Base-by-base conservation (phyloP, 805 yeast genomes). In the Scheffersomyces coipomensis region DNA sequence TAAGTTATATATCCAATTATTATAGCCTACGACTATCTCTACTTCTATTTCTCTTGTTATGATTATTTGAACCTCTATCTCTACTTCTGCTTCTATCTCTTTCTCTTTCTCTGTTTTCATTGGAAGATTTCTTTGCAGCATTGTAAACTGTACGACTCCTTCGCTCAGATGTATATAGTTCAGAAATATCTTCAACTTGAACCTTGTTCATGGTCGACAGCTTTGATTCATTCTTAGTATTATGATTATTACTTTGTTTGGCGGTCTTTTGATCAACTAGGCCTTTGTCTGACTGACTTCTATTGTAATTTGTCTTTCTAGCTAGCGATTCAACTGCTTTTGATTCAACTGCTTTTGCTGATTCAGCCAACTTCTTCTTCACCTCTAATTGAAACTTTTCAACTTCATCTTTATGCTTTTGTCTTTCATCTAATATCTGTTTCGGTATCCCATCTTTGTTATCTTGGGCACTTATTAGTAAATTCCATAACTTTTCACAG, bases 381-480 rank as follows among this genome's bases (percentile, higher is more conserved):
- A 11, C 19, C 30, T 36, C 29, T 18, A 15, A 27, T 27, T 19
- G 29, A 19, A 35, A 33, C 12, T 29, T 34, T 10, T 17, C 49
- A 32, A 26, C 37, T 34, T 43, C 43, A 37, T 19, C 23, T 24
- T 29, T 26, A 38, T 39, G 34, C n/a, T 33, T 39, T 32, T 30
- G 23, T 24, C 42, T 33, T 23, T 44, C 30, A 16, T 36, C 41
- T 5, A 41, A 18, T 16, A 44, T 27, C 35, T 44, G 43, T 26
- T 30, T 13, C 0, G 81, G 79, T 10, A 76, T 62, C 5, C 81
- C 82, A 42, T 70, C 68, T 7, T 52, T 47, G 39, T 70, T 72
- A 1, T 58, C 49, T 43, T 74, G 76, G 2, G 78, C 79, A 25
- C 62, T 58, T 3, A 71, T 40, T 33, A 76, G 48, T 38, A 73